These are phyloP conservation scores for Macrocystidia cucumis DNA, from an alignment of 1,284 basidiomycete genomes.

Conservation along the genomic window DNA sequence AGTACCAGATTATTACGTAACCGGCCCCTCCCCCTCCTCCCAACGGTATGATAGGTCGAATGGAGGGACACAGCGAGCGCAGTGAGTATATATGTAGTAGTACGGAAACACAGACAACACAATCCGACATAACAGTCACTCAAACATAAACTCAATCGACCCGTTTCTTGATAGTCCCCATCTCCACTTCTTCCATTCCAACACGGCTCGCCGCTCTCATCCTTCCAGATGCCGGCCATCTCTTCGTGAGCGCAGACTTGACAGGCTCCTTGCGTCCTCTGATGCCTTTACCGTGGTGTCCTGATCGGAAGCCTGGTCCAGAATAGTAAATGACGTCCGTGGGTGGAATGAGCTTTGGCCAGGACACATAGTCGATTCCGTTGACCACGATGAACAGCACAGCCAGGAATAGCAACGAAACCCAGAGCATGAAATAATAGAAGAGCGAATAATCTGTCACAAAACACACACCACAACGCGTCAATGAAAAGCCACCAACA, in stretches of 20 bases:
- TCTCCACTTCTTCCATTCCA: constrained; percentile 30
- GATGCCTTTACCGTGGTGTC: constrained; percentile 71
- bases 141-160: constrained; percentile 40
- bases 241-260: constrained; percentile 18
- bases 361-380: constrained; percentile 85
- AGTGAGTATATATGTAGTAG: constrained; percentile 3
- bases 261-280: constrained; percentile 18
- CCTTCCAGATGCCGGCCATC: constrained; percentile 16
- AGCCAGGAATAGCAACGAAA: constrained; percentile 53
- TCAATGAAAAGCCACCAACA: no score
- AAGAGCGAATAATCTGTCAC: constrained; percentile 73
- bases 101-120: constrained; percentile 6
- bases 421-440: constrained; percentile 79
- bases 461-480: no score
- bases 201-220: constrained; percentile 14
- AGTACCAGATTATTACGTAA: no score
- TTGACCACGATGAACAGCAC: constrained; percentile 70
- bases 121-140: no score
- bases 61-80: no score
- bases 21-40: no score
- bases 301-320: constrained; percentile 81
- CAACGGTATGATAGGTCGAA: no score
- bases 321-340: constrained; percentile 82
- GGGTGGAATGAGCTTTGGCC: constrained; percentile 87
- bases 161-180: constrained; percentile 53